phyloP scores from a whole-genome alignment of 2,329 filamentous ascomycete genomes.

The Chaetomium strumarium region DNA sequence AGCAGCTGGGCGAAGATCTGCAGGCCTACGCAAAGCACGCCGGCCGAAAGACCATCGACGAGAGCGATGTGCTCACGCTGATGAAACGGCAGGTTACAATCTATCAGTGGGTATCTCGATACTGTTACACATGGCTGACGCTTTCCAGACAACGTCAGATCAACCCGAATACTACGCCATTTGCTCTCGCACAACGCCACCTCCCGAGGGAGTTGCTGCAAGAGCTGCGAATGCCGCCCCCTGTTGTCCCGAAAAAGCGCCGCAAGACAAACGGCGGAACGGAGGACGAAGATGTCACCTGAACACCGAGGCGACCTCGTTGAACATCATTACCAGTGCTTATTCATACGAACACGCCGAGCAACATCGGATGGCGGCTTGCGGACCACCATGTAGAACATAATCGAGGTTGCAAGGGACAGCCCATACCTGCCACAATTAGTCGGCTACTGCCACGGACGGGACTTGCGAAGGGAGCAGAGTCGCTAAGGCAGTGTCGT shows the following conservation, averaged over 20 bases:
- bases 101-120: conserved; percentile 24
- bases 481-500: background rate
- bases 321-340: conserved; percentile 54
- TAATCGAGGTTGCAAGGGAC: conserved; percentile 77
- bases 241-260: conserved; percentile 44
- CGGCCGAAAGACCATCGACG: conserved; percentile 77
- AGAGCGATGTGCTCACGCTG: conserved; percentile 73
- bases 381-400: conserved; percentile 93
- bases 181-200: conserved; percentile 78
- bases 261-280: conserved; percentile 34
- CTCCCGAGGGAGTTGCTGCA: conserved; percentile 78
- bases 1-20: conserved; percentile 76
- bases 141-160: conserved; percentile 68
- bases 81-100: conserved; percentile 66
- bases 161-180: conserved; percentile 64
- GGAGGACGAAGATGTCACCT: conserved; percentile 38
- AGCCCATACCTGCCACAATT: conserved; percentile 67
- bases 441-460: conserved; percentile 2
- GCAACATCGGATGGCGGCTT: conserved; percentile 71
- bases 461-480: too few species aligned
- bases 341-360: conserved; percentile 69
- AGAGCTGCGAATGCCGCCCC: conserved; percentile 67
- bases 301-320: conserved; percentile 20
- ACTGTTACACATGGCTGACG: conserved; percentile 31
- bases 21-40: conserved; percentile 75